Conservation (phyloP, 805 yeast species). For the Cyberlindnera saturnus region DNA sequence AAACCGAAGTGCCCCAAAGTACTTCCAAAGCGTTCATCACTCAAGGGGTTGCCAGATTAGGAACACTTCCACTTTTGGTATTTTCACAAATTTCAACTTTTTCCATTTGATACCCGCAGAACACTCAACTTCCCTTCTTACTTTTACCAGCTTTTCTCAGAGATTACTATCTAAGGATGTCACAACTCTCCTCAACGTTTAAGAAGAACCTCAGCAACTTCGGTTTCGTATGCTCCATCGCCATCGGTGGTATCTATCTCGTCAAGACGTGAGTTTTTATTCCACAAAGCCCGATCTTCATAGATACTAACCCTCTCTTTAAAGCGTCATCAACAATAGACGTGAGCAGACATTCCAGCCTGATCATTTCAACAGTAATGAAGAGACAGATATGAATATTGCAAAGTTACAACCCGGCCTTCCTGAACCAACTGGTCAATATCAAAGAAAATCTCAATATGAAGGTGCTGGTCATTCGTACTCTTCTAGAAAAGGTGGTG, state of each 20-base stretch:
- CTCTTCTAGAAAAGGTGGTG: conserved; percentile 52
- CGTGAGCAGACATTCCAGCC: conserved; percentile 32
- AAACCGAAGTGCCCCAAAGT: too few relatives aligned
- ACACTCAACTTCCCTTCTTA: too few relatives aligned
- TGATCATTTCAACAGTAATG: conserved; percentile 17
- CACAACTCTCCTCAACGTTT: conserved; percentile 11
- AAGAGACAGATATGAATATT: conserved; percentile 17
- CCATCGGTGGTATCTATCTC: conserved; percentile 22
- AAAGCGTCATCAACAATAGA: conserved; percentile 26
- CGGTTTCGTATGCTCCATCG: conserved; percentile 21
- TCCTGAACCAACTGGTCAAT: conserved; percentile 34
- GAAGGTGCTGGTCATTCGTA: conserved; percentile 66
- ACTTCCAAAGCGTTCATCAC: too few relatives aligned
- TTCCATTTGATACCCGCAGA: too few relatives aligned
- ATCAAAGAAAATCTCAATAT: conserved; percentile 51
- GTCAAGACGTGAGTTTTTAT: conserved; percentile 22
- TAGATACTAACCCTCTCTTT: background rate
- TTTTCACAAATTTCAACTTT: background rate
- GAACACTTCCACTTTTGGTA: too few relatives aligned
- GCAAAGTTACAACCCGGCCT: conserved; percentile 50
- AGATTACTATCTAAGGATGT: conserved; percentile 3
- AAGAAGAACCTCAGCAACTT: conserved; percentile 18
- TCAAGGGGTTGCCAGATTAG: too few relatives aligned
- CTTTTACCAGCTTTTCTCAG: too few relatives aligned
- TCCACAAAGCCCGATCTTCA: conserved; percentile 1